These are phyloP conservation scores for Tillandsia fasciculata DNA, from an alignment of 176 grass and related monocot species.

Conservation along the genomic window DNA sequence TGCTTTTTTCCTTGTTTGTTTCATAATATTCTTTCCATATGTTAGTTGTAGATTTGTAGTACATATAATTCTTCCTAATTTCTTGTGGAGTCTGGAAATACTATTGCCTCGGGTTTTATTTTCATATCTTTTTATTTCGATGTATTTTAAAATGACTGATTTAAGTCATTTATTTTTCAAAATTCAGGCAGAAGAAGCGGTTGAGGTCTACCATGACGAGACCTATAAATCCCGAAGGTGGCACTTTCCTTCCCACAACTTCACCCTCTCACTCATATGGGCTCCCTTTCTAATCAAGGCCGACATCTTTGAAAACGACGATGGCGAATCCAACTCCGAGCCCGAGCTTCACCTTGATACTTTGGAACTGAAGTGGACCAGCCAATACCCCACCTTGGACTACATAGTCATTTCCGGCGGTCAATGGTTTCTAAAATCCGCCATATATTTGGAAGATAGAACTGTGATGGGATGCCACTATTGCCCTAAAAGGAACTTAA, in stretches of 20 bases:
- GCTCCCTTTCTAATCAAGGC: constrained; percentile 57
- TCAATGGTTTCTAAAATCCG: constrained; percentile 79
- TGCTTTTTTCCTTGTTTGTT: too few species aligned
- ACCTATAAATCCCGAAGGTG: constrained; percentile 63
- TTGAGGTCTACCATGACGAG: constrained; percentile 58
- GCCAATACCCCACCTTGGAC: constrained; percentile 54
- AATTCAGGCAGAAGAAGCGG: constrained; percentile 71
- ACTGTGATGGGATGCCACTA: constrained; percentile 50
- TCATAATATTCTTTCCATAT: too few species aligned
- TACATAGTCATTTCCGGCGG: constrained; percentile 70
- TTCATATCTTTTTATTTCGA: neutral
- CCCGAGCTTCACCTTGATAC: constrained; percentile 47
- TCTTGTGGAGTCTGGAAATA: neutral
- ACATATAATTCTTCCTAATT: neutral
- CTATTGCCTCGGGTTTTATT: neutral
- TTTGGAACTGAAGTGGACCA: constrained; percentile 55
- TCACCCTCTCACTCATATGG: constrained; percentile 77
- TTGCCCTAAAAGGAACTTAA: constrained; percentile 52
- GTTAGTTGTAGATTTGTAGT: too few species aligned
- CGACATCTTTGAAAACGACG: constrained; percentile 75
- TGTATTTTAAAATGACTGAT: neutral
- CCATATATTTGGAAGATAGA: constrained; percentile 61
- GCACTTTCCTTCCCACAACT: constrained; percentile 62
- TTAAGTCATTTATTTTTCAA: constrained; percentile 6
- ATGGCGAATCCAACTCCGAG: constrained; percentile 63